A percentile compares a stretch with the other conserved stretches of the same genome.
These are phyloP conservation scores for Podaxis sp. DNA, from an alignment of 768 basidiomycete species.

Conservation along the genomic window DNA sequence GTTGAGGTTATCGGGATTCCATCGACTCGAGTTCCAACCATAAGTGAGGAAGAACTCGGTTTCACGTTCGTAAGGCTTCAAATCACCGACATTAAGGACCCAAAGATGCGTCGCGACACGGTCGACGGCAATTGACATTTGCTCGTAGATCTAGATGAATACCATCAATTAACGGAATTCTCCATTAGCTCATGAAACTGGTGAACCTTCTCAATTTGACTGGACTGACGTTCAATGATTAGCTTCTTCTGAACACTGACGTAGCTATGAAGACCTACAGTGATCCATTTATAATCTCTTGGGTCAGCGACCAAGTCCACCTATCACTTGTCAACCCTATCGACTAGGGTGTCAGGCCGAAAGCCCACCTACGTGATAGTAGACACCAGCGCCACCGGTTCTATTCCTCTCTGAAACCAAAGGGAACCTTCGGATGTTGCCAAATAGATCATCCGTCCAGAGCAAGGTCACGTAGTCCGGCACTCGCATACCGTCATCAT, in stretches of 20 bases:
- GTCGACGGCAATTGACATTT: constrained; percentile 61
- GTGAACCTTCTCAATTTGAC: constrained; percentile 44
- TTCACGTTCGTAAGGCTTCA: constrained; percentile 69
- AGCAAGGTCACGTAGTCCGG: constrained; percentile 59
- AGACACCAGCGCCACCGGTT: constrained; percentile 64
- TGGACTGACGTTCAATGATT: constrained; percentile 28
- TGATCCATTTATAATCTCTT: constrained; percentile 69
- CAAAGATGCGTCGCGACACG: constrained; percentile 55
- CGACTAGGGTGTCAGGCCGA: not conserved
- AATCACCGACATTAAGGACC: constrained; percentile 72
- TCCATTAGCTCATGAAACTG: no score
- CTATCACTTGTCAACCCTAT: constrained; percentile 18
- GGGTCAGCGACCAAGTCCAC: constrained; percentile 55
- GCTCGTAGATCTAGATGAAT: constrained; percentile 47
- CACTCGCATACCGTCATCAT: constrained; percentile 55
- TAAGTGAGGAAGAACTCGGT: constrained; percentile 63
- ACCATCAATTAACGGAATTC: not conserved
- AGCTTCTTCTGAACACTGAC: not conserved
- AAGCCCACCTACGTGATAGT: constrained; percentile 47
- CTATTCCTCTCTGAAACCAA: constrained; percentile 49
- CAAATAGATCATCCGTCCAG: constrained; percentile 75
- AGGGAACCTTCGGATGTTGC: constrained; percentile 62
- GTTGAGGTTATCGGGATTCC: constrained; percentile 48
- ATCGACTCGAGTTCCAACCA: constrained; percentile 54
- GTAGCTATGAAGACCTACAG: constrained; percentile 26